phyloP scores from a whole-genome alignment of 2,329 filamentous ascomycete species.

The Arthrobotrys musiformis region DNA sequence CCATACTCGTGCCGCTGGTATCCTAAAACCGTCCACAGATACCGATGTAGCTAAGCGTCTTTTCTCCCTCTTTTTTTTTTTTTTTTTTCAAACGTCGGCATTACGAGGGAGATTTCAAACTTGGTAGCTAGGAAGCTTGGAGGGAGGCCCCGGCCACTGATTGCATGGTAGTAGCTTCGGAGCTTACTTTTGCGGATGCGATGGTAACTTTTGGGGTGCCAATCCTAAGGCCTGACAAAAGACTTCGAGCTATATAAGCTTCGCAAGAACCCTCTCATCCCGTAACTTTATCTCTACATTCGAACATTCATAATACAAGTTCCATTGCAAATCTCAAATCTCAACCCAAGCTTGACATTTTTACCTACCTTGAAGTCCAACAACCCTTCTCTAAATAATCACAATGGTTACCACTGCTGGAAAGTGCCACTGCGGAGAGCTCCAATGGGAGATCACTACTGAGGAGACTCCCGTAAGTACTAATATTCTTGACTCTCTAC shows the following conservation, averaged over 20 bases:
- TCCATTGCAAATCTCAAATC: background rate
- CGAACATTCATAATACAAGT: background rate
- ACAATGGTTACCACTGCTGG: constrained; percentile 30
- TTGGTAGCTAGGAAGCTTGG: background rate
- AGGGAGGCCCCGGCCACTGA: constrained; percentile 3
- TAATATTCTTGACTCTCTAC: background rate
- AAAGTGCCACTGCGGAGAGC: constrained; percentile 46
- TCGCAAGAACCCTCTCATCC: background rate
- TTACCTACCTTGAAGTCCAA: background rate
- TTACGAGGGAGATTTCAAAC: background rate
- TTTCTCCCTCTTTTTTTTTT: too few relatives aligned
- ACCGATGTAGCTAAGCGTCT: background rate
- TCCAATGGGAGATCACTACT: constrained; percentile 33
- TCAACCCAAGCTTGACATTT: background rate
- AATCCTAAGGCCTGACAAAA: background rate
- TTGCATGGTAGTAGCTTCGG: constrained; percentile 2
- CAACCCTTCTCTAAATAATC: background rate
- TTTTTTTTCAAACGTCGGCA: too few relatives aligned
- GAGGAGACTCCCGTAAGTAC: constrained; percentile 20
- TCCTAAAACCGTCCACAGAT: constrained; percentile 41
- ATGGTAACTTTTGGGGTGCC: background rate
- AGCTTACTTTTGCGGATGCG: constrained; percentile 15
- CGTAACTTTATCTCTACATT: constrained; percentile 20
- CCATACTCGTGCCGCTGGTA: constrained; percentile 4
- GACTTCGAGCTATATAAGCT: constrained; percentile 39